phyloP scores from a whole-genome alignment of 148 eudicot genomes.

The Persicaria tinctoria region DNA sequence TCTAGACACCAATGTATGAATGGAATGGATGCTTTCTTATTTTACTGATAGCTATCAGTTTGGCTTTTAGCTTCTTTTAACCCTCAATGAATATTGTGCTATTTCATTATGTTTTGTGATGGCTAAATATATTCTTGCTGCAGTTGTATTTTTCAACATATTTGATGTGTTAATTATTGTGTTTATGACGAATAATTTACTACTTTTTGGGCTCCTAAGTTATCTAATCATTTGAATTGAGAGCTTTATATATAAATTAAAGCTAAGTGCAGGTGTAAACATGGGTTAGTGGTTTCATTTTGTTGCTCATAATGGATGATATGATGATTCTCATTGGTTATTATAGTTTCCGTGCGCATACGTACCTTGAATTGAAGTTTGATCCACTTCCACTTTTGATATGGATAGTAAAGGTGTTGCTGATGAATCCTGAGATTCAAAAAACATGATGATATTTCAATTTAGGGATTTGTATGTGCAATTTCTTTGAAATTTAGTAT shows the following conservation, averaged over 20 bases:
- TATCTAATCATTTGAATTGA: no score
- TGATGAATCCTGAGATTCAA: neutral
- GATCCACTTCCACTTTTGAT: slow-evolving; percentile 3
- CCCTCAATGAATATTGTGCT: no score
- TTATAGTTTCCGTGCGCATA: neutral
- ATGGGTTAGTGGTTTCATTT: no score
- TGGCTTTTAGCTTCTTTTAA: neutral
- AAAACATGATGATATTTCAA: neutral
- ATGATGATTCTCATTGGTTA: neutral
- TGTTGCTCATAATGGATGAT: neutral
- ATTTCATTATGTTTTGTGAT: no score
- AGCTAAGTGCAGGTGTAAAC: no score
- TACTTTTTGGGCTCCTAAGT: no score
- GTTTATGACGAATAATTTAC: no score
- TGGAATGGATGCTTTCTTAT: neutral
- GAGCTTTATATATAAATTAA: no score
- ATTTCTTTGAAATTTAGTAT: no score
- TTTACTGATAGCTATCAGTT: neutral
- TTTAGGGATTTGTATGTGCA: neutral
- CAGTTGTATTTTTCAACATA: no score
- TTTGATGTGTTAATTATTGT: no score
- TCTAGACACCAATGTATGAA: neutral
- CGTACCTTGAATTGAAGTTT: neutral
- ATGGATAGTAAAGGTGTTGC: neutral
- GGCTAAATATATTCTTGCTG: no score